Base-by-base conservation (phyloP, 306 rosid genomes). In the Herpetospermum pedunculosum region DNA sequence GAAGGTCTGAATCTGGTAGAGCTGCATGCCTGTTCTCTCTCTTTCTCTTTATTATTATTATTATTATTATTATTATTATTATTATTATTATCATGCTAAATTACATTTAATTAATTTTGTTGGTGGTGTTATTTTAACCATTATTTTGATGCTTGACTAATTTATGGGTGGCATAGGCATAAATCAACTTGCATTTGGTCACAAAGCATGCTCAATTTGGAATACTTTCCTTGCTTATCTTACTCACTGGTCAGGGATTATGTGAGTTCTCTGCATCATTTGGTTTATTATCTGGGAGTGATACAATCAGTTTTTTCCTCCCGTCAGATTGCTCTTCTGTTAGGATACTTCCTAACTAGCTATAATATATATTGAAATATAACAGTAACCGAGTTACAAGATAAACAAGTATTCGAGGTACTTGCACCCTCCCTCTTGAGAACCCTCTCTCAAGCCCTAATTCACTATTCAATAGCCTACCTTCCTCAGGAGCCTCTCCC, bases 1-100 rank as follows among this genome's bases (percentile, higher is more conserved):
- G 97, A 85, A 90, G 98, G 98, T 93, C 40, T 74, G 44, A 62
- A 64, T 80, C 79, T 77, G 65, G 54, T 47, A 76, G 59, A 54
- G 70, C 64, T 52, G 74, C 77, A 54, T 72, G 74, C 47, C 46
- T 40, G 69, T 62, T 25, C 43, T 43, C 10, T 74, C 29, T 50
- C 47, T 16, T 11, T 30, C 19, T 1, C 30, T 8, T 75, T 59
- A 8, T 25, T 37, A 9, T 4, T 9, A 57, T n/a, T 53, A 8
- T 4, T 9, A 55, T 40, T 18, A 2, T 34, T 15, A 44, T 44
- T 44, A 6, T 44, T 44, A 6, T 4, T 4, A 14, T 12, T 32
- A 14, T 2, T 46, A 53, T 29, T 49, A 21, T 11, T 43, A 41
- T 43, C 52, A 12, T 67, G 44, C 43, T 32, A 34, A 60, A 35